These are phyloP conservation scores for Naganishia randhawae DNA, from an alignment of 768 basidiomycete genomes.

Conservation along the genomic window DNA sequence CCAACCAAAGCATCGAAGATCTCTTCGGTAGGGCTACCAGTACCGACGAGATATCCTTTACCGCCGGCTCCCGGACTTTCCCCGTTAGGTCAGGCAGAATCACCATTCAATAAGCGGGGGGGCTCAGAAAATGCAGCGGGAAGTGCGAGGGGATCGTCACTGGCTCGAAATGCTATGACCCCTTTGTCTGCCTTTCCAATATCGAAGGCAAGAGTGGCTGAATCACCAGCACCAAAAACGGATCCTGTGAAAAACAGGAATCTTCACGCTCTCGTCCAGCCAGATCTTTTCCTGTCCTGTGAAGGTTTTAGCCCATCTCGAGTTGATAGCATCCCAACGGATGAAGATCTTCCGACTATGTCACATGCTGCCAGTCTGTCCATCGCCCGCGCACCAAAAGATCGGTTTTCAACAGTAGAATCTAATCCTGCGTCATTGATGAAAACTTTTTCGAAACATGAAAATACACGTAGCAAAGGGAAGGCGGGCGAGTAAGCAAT, in stretches of 20 bases:
- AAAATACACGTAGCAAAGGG: neutral
- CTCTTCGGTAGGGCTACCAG: neutral
- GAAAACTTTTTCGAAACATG: neutral
- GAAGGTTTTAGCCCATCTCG: too few relatives aligned
- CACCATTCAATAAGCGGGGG: too few relatives aligned
- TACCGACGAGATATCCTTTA: conserved; percentile 3
- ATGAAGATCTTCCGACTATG: neutral
- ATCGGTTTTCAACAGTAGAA: neutral
- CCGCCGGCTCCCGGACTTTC: neutral
- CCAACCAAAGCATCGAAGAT: neutral
- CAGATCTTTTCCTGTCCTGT: neutral
- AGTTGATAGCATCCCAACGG: neutral
- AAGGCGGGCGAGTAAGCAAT: neutral
- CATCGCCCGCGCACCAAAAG: neutral
- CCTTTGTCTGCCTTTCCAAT: neutral
- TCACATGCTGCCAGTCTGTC: neutral
- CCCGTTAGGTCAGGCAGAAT: neutral
- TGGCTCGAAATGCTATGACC: neutral
- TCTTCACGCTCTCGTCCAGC: neutral
- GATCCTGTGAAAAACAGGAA: neutral
- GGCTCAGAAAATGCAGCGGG: neutral
- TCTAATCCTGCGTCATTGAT: neutral
- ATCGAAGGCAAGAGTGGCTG: neutral
- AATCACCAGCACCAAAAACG: neutral
- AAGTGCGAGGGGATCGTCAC: neutral